These are phyloP conservation scores for Asterophora lycoperdoides DNA, from an alignment of 768 basidiomycete species.

Conservation along the genomic window DNA sequence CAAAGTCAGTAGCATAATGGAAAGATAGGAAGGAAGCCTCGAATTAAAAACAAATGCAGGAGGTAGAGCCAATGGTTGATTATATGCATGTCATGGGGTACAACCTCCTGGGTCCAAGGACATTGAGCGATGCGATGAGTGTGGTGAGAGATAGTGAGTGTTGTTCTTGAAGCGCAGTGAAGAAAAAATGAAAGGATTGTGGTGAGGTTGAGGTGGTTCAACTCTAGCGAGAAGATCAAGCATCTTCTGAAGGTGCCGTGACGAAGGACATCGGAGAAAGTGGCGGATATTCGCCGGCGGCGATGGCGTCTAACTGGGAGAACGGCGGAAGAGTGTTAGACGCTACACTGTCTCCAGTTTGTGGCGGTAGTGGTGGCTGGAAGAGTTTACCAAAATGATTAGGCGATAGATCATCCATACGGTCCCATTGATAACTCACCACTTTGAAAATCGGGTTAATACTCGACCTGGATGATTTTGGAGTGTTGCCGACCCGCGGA, in stretches of 20 bases:
- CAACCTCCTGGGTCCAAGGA: constrained; percentile 40
- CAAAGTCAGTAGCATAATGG: constrained; percentile 35
- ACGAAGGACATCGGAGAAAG: constrained; percentile 70
- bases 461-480: constrained; percentile 63
- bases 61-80: constrained; percentile 33
- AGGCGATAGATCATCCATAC: constrained; percentile 32
- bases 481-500: constrained; percentile 54
- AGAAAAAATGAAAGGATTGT: constrained; percentile 22
- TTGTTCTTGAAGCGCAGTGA: constrained; percentile 10
- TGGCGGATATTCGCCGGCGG: constrained; percentile 71
- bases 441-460: constrained; percentile 92
- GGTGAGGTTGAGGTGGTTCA: constrained; percentile 4
- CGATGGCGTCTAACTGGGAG: constrained; percentile 78
- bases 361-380: constrained; percentile 55
- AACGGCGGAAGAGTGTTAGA: constrained; percentile 47
- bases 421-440: constrained; percentile 56
- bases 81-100: constrained; percentile 34
- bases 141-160: constrained; percentile 22
- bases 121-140: constrained; percentile 27
- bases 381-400: constrained; percentile 27
- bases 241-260: constrained; percentile 41
- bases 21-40: constrained; percentile 22
- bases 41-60: constrained; percentile 25
- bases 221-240: constrained; percentile 29
- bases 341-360: constrained; percentile 28